Conservation (phyloP, 495 filamentous ascomycete genomes). For the Hyphodiscus hymeniophilus region DNA sequence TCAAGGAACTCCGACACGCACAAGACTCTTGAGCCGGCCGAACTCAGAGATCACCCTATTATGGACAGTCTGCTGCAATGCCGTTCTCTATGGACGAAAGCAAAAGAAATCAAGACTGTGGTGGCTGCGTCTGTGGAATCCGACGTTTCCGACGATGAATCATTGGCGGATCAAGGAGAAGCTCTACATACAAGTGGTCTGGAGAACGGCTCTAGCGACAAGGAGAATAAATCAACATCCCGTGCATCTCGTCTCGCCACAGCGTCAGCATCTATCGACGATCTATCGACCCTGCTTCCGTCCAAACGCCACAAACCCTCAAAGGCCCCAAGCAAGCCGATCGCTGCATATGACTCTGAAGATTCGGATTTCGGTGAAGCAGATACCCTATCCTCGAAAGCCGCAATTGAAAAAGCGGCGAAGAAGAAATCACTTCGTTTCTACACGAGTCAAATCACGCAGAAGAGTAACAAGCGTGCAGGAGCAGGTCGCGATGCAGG, state of each 20-base stretch:
- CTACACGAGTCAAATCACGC: constrained; percentile 92
- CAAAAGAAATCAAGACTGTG: constrained; percentile 48
- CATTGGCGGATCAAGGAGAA: not conserved
- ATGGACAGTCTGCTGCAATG: constrained; percentile 80
- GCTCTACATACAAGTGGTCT: not conserved
- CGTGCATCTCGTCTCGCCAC: not conserved
- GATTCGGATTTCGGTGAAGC: constrained; percentile 65
- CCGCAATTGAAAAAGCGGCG: constrained; percentile 70
- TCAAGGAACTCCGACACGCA: constrained; percentile 36
- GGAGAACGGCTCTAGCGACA: not conserved
- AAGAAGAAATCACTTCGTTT: constrained; percentile 87
- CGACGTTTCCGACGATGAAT: not conserved
- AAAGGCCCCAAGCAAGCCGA: constrained; percentile 2
- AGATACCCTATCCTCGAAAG: constrained; percentile 35
- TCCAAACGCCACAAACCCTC: constrained; percentile 2
- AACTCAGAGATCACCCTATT: constrained; percentile 78
- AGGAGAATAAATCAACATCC: constrained; percentile 9
- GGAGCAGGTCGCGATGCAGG: constrained; percentile 76
- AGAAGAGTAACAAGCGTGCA: constrained; percentile 80
- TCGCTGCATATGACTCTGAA: constrained; percentile 7
- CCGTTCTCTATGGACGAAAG: constrained; percentile 69
- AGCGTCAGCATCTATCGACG: constrained; percentile 27
- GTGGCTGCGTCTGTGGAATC: not conserved
- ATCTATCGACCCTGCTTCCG: constrained; percentile 30
- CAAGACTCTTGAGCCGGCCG: constrained; percentile 49